Evolutionary conservation across 257 asterid species (phyloP), one percentile per base, ranked within the genome.

Genomic region (Jacaranda mimosifolia): DNA sequence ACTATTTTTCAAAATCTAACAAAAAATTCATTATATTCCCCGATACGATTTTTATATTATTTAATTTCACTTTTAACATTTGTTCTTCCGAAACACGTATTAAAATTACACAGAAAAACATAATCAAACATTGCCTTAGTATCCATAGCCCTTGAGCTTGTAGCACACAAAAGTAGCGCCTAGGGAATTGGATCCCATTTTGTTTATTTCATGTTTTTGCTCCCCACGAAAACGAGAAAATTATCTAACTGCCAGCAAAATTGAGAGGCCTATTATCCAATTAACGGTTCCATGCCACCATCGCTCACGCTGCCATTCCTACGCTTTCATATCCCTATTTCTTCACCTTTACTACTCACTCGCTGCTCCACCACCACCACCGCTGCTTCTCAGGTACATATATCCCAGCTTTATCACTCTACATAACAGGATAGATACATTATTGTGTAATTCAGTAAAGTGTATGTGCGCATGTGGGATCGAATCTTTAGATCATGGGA

Each of bases 341-440:
- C 73, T 55, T 63, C 83, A 75, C 79, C 79, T 66, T 71, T 62
- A 63, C 60, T 11, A 52, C 79, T 71, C 67, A 42, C 81, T 56
- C 78, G 77, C 45, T 64, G 73, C 48, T 64, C 77, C 63, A 19
- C 78, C 83, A 18, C 73, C 75, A 12, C 81, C 72, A 10, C 73
- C 40, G 73, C 79, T 35, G 57, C 18, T 68, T 39, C 51, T 73
- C 85, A 70, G 81, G 82, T 70, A 73, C 52, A 13, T 7, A 26
- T 65, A 52, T 36, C 18, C 49, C 9, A 19, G 49, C 45, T 36
- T 4, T 64, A 9, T 26, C 38, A 21, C 68, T 15, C 48, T 58
- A 36, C 62, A 15, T 68, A n/a, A 46, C 4, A 52, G 19, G 70
- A 15, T 17, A 12, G 42, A 6, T 5, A 5, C 63, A 6, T 51